Percentiles rank a stretch among this genome's conserved stretches.
Evolutionary conservation across 495 filamentous ascomycete genomes (phyloP).

Genomic region (Penicillium atrosanguineum): DNA sequence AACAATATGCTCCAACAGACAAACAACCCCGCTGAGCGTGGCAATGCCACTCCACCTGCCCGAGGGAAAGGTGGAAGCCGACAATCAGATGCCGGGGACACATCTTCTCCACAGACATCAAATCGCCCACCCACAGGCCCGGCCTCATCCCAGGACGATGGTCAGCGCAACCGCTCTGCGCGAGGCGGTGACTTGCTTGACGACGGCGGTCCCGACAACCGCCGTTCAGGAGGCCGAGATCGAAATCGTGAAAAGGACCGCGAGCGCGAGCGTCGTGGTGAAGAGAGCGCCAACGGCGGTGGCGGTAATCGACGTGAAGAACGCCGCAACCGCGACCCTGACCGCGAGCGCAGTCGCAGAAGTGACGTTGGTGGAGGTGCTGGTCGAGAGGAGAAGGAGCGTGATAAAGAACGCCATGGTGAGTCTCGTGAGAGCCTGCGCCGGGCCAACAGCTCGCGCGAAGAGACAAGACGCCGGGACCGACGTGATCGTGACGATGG

Average conservation of each 20-base stretch:
- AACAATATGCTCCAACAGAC: conserved; percentile 48
- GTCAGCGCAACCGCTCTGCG: conserved; percentile 17
- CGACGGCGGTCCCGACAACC: conserved; percentile 29
- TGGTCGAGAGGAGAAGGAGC: conserved; percentile 35
- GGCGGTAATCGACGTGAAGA: conserved; percentile 37
- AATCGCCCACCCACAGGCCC: conserved; percentile 29
- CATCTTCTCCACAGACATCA: conserved; percentile 28
- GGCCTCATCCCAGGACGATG: conserved; percentile 23
- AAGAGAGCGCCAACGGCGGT: conserved; percentile 6
- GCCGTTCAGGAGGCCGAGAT: conserved; percentile 21
- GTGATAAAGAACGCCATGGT: conserved; percentile 9
- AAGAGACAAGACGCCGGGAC: conserved; percentile 43
- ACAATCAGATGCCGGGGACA: conserved; percentile 26
- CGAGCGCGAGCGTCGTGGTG: conserved; percentile 31
- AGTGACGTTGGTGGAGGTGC: conserved; percentile 31
- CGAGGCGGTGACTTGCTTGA: conserved; percentile 34
- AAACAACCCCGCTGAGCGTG: conserved; percentile 31
- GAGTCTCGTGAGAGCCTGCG: conserved; percentile 37
- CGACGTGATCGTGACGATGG: conserved; percentile 34
- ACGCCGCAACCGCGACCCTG: conserved; percentile 33
- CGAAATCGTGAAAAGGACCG: conserved; percentile 26
- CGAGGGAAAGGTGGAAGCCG: conserved; percentile 40
- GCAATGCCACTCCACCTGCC: conserved; percentile 29
- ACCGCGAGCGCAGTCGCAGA: conserved; percentile 42
- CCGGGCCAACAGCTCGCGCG: conserved; percentile 34